Evolutionary conservation across 768 basidiomycete genomes (phyloP).

Genomic region (Macrolepiota fuliginosa): DNA sequence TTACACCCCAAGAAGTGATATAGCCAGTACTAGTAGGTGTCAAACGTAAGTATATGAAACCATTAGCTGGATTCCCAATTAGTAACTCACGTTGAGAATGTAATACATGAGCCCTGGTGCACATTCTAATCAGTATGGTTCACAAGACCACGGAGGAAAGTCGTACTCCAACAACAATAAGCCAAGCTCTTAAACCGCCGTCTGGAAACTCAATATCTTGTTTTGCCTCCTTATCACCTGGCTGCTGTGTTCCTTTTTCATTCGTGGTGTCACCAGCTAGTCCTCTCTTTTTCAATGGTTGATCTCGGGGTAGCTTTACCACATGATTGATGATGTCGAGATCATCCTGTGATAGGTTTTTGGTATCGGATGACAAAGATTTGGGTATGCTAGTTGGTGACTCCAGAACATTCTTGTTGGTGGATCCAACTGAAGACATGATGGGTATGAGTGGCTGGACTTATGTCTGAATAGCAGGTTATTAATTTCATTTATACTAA

Average conservation of each 20-base stretch:
- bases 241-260: no score
- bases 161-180: constrained; percentile 43
- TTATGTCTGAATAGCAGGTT: no score
- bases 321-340: not conserved
- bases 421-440: not conserved
- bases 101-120: constrained; percentile 38
- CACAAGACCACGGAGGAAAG: not conserved
- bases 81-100: constrained; percentile 42
- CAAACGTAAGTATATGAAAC: constrained; percentile 12
- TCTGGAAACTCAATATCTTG: constrained; percentile 36
- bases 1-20: constrained; percentile 74
- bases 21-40: constrained; percentile 52
- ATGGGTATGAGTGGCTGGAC: not conserved
- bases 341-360: not conserved
- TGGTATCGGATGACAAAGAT: not conserved
- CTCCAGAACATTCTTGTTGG: not conserved
- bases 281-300: not conserved
- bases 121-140: not conserved
- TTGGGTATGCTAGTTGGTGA: not conserved
- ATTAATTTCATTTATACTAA: no score
- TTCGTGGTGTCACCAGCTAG: no score
- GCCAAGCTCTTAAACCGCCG: constrained; percentile 43
- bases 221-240: not conserved
- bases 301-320: not conserved
- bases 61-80: constrained; percentile 6